phyloP scores from a whole-genome alignment of 106 monocot genomes.

The Alisma plantagoaquatica region DNA sequence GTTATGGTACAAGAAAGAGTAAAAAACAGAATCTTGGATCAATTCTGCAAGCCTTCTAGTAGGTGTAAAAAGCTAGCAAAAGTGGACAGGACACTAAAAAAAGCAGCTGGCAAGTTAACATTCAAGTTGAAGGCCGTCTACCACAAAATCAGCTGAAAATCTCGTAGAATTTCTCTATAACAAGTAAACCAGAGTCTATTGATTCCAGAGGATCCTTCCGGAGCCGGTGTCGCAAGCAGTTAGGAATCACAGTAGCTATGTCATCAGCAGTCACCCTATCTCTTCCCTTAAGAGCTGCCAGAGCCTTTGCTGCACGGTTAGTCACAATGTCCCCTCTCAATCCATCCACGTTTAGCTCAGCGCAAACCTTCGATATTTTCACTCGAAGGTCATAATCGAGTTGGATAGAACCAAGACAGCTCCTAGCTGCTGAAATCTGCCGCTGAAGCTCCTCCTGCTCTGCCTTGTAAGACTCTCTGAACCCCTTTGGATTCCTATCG shows the following conservation, averaged over 20 bases:
- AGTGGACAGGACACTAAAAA: too few relatives aligned
- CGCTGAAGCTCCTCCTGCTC: slow-evolving; percentile 89
- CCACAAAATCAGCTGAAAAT: slow-evolving; percentile 55
- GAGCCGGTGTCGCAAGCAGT: slow-evolving; percentile 95
- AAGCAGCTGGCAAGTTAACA: too few relatives aligned
- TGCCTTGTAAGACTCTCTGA: slow-evolving; percentile 56
- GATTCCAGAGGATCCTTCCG: slow-evolving; percentile 96
- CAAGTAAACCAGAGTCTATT: slow-evolving; percentile 91
- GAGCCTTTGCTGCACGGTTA: slow-evolving; percentile 85
- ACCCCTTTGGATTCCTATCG: slow-evolving; percentile 67
- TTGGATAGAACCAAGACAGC: slow-evolving; percentile 44
- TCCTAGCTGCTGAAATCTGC: slow-evolving; percentile 67
- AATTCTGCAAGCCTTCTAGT: too few relatives aligned
- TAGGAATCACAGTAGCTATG: slow-evolving; percentile 93
- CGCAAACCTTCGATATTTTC: slow-evolving; percentile 93
- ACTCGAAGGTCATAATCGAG: slow-evolving; percentile 79
- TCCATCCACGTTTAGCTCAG: slow-evolving; percentile 97
- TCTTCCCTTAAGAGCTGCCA: slow-evolving; percentile 90
- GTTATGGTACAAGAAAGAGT: too few relatives aligned
- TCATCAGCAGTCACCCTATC: slow-evolving; percentile 73
- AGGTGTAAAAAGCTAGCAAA: too few relatives aligned
- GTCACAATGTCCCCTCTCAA: slow-evolving; percentile 95
- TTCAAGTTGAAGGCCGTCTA: neutral
- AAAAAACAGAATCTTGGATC: too few relatives aligned
- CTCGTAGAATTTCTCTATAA: slow-evolving; percentile 95